Evolutionary conservation across 805 yeast genomes (phyloP).

Genomic region (Saccharomycodes ludwigii): DNA sequence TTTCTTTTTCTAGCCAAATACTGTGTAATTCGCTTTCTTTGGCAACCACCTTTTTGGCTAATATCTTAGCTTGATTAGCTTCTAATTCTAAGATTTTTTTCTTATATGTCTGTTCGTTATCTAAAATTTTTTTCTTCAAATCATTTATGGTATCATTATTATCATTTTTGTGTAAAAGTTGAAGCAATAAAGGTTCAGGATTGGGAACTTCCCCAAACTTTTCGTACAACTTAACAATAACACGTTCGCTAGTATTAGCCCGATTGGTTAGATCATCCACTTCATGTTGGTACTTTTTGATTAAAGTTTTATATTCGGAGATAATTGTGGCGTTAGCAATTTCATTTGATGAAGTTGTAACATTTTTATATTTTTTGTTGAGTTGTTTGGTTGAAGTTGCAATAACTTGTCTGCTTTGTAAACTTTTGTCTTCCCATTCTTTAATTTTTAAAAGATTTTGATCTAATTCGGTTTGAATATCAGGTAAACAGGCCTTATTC

Average conservation of each 20-base stretch:
- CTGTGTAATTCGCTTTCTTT: conserved; percentile 66
- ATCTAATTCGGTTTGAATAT: conserved; percentile 63
- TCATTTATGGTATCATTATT: conserved; percentile 40
- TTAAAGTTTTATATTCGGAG: conserved; percentile 45
- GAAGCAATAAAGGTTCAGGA: conserved; percentile 70
- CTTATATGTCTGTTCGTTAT: conserved; percentile 49
- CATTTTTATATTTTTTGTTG: conserved; percentile 42
- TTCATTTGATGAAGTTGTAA: conserved; percentile 51
- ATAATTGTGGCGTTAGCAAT: conserved; percentile 10
- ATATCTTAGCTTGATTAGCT: conserved; percentile 42
- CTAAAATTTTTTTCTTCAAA: conserved; percentile 38
- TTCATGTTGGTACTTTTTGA: conserved; percentile 74
- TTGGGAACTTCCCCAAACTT: conserved; percentile 84
- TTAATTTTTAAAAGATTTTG: conserved; percentile 61
- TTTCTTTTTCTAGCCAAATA: conserved; percentile 57
- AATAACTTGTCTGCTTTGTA: conserved; percentile 59
- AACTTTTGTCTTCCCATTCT: conserved; percentile 53
- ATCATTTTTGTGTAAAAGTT: conserved; percentile 51
- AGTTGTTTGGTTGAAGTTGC: conserved; percentile 71
- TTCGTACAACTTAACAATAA: conserved; percentile 64
- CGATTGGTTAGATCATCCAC: conserved; percentile 73
- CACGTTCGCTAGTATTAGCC: conserved; percentile 59
- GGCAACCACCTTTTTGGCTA: conserved; percentile 43
- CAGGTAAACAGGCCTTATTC: conserved; percentile 61
- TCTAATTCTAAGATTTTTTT: conserved; percentile 48